Percentiles rank a stretch among this genome's conserved stretches.
Conservation (phyloP, 352 stramenopile genomes). For the Phytophthora agathidicida region DNA sequence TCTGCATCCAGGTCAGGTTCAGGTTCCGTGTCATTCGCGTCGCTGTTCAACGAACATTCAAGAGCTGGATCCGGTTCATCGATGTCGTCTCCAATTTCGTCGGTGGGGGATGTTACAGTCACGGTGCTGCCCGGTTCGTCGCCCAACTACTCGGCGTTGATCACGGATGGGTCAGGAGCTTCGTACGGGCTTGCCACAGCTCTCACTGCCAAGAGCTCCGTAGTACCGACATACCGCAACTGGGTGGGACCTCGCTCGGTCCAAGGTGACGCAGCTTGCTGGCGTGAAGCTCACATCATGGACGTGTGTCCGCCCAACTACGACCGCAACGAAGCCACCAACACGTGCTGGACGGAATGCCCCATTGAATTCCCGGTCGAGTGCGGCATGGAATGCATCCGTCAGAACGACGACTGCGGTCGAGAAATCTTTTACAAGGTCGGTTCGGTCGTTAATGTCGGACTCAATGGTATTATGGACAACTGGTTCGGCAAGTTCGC, state of each 20-base stretch:
- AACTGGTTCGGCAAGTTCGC: slow-evolving; percentile 51
- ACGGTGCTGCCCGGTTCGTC: slow-evolving; percentile 16
- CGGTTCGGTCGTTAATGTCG: slow-evolving; percentile 33
- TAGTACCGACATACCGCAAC: slow-evolving; percentile 27
- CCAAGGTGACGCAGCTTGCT: slow-evolving; percentile 15
- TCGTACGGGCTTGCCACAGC: slow-evolving; percentile 23
- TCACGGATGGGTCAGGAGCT: slow-evolving; percentile 19
- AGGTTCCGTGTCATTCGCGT: slow-evolving; percentile 10
- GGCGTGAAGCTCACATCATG: slow-evolving; percentile 35
- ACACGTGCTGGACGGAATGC: slow-evolving; percentile 61
- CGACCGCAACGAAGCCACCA: slow-evolving; percentile 39
- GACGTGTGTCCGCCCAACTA: slow-evolving; percentile 41
- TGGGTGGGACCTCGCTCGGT: slow-evolving; percentile 38
- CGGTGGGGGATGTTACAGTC: slow-evolving; percentile 6
- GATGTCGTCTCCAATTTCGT: background rate
- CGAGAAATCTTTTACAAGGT: slow-evolving; percentile 45
- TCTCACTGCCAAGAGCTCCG: slow-evolving; percentile 26
- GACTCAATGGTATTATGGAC: slow-evolving; percentile 43
- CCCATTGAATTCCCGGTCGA: slow-evolving; percentile 39
- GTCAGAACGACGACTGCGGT: slow-evolving; percentile 40
- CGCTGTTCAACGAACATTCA: slow-evolving; percentile 9
- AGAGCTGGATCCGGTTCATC: background rate
- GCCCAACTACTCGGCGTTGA: slow-evolving; percentile 18
- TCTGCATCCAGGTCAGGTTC: slow-evolving; percentile 3
- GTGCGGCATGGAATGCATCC: slow-evolving; percentile 44